A percentile compares a stretch with the other conserved stretches of the same genome.
Evolutionary conservation across 805 yeast species (phyloP).

Genomic region (Wickerhamomyces alni): DNA sequence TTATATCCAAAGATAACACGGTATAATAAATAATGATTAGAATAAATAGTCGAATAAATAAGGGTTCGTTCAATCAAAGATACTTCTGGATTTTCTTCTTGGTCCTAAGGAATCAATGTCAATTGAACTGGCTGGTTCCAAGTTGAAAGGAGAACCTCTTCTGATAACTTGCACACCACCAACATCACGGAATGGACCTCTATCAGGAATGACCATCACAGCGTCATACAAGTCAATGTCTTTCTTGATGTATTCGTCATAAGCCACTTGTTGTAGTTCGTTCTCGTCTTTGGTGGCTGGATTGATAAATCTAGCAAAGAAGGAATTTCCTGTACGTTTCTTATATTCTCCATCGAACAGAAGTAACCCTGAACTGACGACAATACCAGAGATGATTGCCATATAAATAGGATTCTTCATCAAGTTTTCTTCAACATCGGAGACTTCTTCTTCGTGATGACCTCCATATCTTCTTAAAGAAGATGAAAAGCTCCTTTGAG

Average conservation of each 20-base stretch:
- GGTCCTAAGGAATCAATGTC: slow-evolving; percentile 10
- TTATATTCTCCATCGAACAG: slow-evolving; percentile 7
- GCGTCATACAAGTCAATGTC: slow-evolving; percentile 10
- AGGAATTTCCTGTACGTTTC: slow-evolving; percentile 8
- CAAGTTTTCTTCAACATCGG: slow-evolving; percentile 11
- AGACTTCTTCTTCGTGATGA: slow-evolving; percentile 6
- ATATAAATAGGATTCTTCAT: slow-evolving; percentile 12
- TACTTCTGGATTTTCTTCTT: slow-evolving; percentile 12
- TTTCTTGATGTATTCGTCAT: slow-evolving; percentile 7
- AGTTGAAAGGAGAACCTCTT: slow-evolving; percentile 14
- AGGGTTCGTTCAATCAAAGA: slow-evolving; percentile 7
- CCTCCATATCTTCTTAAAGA: neutral
- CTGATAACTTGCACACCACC: slow-evolving; percentile 6
- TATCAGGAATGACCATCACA: slow-evolving; percentile 6
- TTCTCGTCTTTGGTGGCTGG: slow-evolving; percentile 5
- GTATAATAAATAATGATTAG: slow-evolving; percentile 2
- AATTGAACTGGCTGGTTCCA: slow-evolving; percentile 9
- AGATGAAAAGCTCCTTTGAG: too few relatives aligned
- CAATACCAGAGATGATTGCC: slow-evolving; percentile 5
- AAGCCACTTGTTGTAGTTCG: slow-evolving; percentile 4
- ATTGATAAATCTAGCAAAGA: slow-evolving; percentile 10
- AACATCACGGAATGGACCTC: slow-evolving; percentile 8
- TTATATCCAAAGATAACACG: too few relatives aligned
- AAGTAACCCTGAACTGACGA: slow-evolving; percentile 2
- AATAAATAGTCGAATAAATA: slow-evolving; percentile 3